Evolutionary conservation across 306 rosid species (phyloP).

Genomic region (Citrullus colocynthis): DNA sequence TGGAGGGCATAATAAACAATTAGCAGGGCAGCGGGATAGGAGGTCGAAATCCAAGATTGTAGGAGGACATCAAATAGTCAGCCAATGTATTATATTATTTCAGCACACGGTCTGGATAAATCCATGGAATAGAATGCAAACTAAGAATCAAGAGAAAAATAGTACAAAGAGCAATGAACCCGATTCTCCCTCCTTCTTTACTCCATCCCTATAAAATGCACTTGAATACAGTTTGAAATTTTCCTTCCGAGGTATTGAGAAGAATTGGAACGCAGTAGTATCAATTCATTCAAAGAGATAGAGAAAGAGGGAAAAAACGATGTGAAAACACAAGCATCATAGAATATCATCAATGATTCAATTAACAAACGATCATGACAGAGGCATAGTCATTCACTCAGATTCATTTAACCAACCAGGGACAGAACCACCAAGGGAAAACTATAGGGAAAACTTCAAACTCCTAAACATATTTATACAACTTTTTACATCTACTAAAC

Average conservation of each 20-base stretch:
- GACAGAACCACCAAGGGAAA: neutral
- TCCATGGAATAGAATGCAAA: neutral
- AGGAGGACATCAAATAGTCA: neutral
- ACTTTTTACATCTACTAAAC: neutral
- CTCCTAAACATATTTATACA: neutral
- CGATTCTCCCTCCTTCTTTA: too few relatives aligned
- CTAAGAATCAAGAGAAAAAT: neutral
- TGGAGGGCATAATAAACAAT: neutral
- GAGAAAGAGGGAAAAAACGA: too few relatives aligned
- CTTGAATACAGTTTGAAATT: too few relatives aligned
- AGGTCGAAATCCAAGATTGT: neutral
- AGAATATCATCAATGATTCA: neutral
- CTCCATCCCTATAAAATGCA: too few relatives aligned
- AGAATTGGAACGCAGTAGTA: neutral
- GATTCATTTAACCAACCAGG: neutral
- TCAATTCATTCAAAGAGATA: neutral
- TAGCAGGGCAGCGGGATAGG: neutral
- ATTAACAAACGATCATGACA: neutral
- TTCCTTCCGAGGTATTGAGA: neutral
- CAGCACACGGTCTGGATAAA: neutral
- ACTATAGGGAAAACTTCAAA: neutral
- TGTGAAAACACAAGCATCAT: neutral
- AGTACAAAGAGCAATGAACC: neutral
- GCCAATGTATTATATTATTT: neutral
- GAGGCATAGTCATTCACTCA: neutral